Conservation (phyloP, 148 eudicot genomes). For the Tetragonia tetragonoides region DNA sequence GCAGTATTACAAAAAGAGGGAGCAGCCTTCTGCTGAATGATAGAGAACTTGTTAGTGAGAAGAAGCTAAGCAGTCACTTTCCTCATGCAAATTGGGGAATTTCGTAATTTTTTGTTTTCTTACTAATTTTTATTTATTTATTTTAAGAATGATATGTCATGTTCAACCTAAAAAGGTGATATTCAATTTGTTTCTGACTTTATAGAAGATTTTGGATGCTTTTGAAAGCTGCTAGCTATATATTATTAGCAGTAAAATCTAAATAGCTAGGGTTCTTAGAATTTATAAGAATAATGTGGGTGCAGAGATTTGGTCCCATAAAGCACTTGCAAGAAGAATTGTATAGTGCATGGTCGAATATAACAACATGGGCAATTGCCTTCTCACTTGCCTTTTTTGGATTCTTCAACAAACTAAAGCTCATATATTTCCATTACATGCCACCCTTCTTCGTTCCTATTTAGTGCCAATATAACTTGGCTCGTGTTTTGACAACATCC, state of each 20-base stretch:
- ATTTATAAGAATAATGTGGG: conserved; percentile 10
- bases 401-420: conserved; percentile 18
- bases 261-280: neutral
- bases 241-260: neutral
- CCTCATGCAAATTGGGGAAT: conserved; percentile 29
- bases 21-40: neutral
- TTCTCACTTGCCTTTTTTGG: conserved; percentile 8
- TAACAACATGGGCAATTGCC: conserved; percentile 38
- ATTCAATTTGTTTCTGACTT: conserved; percentile 56
- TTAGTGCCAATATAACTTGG: too few relatives aligned
- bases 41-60: neutral
- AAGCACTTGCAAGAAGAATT: conserved; percentile 61
- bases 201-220: conserved; percentile 43
- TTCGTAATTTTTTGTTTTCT: neutral
- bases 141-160: conserved; percentile 28
- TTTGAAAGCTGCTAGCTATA: conserved; percentile 16
- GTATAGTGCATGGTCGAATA: conserved; percentile 54
- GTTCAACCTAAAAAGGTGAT: conserved; percentile 51
- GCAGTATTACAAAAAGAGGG: conserved; percentile 8
- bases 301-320: conserved; percentile 45
- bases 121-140: too few relatives aligned
- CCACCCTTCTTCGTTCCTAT: too few relatives aligned
- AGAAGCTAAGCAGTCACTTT: conserved; percentile 29
- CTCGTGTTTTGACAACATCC: too few relatives aligned
- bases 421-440: neutral